Evolutionary conservation across 192 early-diverging fungal genomes (phyloP), one percentile per base, ranked within the genome.

Genomic region (Coemansia sp.): DNA sequence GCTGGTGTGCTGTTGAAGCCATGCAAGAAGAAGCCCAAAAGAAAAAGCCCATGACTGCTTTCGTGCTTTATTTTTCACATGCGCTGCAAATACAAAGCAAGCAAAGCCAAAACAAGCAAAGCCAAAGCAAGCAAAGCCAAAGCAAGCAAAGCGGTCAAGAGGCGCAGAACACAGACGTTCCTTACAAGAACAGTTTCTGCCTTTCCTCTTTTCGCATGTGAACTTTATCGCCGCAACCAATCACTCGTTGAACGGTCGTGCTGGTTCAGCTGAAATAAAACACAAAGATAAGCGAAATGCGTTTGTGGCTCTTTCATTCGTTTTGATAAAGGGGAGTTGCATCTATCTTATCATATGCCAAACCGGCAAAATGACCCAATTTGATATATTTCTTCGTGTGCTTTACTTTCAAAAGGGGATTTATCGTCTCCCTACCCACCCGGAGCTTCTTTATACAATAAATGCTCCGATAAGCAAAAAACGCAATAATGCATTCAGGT

Each of bases 381-480:
- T 46, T 46, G 44, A 46, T 46, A 46, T 14, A 46, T 46, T 18
- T 1, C 14, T 18, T 46, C 44, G 1, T 14, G 5, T 41, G 39
- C 44, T 46, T 16, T 46, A 18, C 9, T 15, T 26, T 44, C 56
- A 67, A 46, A 68, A 68, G 66, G 66, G 21, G 66, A 46, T 49
- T 67, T 65, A 35, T 46, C 33, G 8, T 33, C 23, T 35, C 24
- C 36, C 30, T n/a, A n/a, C n/a, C n/a, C n/a, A n/a, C 36, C 35
- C 39, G 58, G n/a, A 21, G 36, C 48, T 59, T 20, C 43, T 24
- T 44, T 43, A 16, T 9, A 23, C 34, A 43, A 24, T 49, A 65
- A 72, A 72, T 66, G 58, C 70, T 72, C 70, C 70, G 70, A 72
- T 72, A 72, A 72, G 70, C 53, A 45, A 34, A 45, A 46, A 46